Evolutionary conservation across 2,329 filamentous ascomycete genomes (phyloP).

Genomic region (Colletotrichum scovillei): DNA sequence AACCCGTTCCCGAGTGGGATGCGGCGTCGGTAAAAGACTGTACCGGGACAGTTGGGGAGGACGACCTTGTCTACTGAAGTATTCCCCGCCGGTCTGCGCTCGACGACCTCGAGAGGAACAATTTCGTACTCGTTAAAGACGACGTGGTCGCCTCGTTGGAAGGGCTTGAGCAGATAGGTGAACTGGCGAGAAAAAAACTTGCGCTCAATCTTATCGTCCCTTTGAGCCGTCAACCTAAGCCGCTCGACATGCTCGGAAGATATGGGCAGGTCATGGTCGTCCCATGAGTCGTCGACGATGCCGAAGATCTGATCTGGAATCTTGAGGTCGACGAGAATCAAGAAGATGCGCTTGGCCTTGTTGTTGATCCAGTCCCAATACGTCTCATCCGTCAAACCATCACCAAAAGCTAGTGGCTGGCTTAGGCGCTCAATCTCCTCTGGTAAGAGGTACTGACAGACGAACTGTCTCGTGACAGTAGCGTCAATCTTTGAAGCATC

Average conservation of each 20-base stretch:
- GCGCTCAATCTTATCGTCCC: conserved; percentile 72
- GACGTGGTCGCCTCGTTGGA: conserved; percentile 70
- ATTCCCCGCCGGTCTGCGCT: conserved; percentile 61
- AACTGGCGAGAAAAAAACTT: conserved; percentile 80
- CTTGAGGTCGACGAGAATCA: conserved; percentile 77
- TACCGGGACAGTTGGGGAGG: conserved; percentile 70
- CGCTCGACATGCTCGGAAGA: conserved; percentile 72
- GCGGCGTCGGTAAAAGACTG: conserved; percentile 67
- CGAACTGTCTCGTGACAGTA: conserved; percentile 76
- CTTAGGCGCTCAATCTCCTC: conserved; percentile 73
- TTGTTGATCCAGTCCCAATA: conserved; percentile 83
- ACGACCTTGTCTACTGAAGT: conserved; percentile 67
- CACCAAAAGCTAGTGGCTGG: conserved; percentile 73
- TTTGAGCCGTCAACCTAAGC: conserved; percentile 68
- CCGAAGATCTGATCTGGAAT: conserved; percentile 80
- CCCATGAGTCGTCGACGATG: conserved; percentile 80
- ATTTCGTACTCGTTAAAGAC: conserved; percentile 75
- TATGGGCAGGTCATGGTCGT: conserved; percentile 80
- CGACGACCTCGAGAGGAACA: conserved; percentile 75
- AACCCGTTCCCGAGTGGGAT: conserved; percentile 61
- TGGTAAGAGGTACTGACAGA: conserved; percentile 72
- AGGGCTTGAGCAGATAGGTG: conserved; percentile 73
- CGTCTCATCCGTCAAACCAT: conserved; percentile 76
- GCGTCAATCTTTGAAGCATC: conserved; percentile 75
- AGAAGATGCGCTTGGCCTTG: conserved; percentile 76